phyloP scores from a whole-genome alignment of 176 grass and related monocot genomes.

The barley (Hordeum vulgare) region DNA sequence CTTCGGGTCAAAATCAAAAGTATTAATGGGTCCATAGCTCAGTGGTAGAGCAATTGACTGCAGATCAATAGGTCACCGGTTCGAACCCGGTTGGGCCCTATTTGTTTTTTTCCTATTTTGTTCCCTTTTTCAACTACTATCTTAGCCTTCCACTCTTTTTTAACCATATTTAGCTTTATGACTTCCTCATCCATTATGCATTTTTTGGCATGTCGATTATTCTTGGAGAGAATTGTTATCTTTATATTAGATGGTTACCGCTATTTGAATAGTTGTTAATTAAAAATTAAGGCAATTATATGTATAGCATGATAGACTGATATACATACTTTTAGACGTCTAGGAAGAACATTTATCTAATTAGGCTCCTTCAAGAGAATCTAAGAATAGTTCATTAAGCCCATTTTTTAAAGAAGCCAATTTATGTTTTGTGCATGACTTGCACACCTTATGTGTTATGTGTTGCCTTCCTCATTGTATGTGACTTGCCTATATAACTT shows the following conservation, averaged over 20 bases:
- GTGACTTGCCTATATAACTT: too few species aligned
- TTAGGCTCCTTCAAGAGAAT: too few species aligned
- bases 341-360: too few species aligned
- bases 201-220: background rate
- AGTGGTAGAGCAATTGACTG: constrained; percentile 99
- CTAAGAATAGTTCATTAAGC: too few species aligned
- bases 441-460: too few species aligned
- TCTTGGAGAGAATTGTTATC: background rate
- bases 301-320: too few species aligned
- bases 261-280: background rate
- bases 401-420: too few species aligned
- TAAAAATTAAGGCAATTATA: background rate
- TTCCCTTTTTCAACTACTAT: background rate
- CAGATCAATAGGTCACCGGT: constrained; percentile 99
- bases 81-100: constrained; percentile 99
- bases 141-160: background rate
- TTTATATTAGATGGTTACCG: background rate
- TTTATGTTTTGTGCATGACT: too few species aligned
- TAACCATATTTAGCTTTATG: background rate
- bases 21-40: constrained; percentile 81
- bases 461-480: too few species aligned
- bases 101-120: background rate
- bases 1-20: background rate
- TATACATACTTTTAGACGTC: too few species aligned
- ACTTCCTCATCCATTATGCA: background rate